Evolutionary conservation across 176 grass and related monocot species (phyloP).

Genomic region (Juncus effusus): DNA sequence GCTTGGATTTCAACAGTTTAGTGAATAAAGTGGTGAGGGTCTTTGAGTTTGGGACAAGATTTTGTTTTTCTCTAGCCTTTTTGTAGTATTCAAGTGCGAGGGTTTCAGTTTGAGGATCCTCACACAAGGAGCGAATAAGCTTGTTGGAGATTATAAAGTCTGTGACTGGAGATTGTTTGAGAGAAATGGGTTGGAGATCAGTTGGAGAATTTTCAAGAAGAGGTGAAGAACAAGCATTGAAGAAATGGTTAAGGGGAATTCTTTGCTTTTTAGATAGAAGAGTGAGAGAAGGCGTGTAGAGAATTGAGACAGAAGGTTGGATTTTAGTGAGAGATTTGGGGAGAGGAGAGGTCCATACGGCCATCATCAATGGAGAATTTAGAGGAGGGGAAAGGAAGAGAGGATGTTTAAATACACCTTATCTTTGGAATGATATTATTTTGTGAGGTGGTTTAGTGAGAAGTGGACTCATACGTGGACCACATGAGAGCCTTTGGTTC

Average conservation of each 20-base stretch:
- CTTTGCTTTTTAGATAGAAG: constrained; percentile 28
- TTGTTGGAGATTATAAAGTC: constrained; percentile 56
- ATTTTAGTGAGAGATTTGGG: constrained; percentile 33
- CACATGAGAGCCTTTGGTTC: constrained; percentile 9
- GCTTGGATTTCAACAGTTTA: constrained; percentile 52
- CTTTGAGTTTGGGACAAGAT: constrained; percentile 53
- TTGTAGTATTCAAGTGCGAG: constrained; percentile 72
- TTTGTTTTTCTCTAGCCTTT: constrained; percentile 51
- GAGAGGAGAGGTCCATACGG: constrained; percentile 59
- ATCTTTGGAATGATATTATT: not conserved
- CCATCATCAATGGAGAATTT: constrained; percentile 42
- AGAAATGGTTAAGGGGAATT: constrained; percentile 45
- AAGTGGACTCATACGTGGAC: constrained; percentile 23
- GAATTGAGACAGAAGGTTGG: constrained; percentile 34
- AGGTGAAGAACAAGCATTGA: constrained; percentile 56
- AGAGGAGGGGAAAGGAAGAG: constrained; percentile 12
- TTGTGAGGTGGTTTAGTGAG: constrained; percentile 22
- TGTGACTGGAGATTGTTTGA: constrained; percentile 18
- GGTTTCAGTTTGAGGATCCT: constrained; percentile 65
- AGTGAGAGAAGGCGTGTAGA: constrained; percentile 27
- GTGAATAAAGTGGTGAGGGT: constrained; percentile 44
- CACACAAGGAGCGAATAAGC: constrained; percentile 57
- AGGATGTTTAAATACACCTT: constrained; percentile 26
- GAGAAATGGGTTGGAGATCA: constrained; percentile 34
- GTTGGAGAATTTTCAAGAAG: constrained; percentile 55